A percentile compares a stretch with the other conserved stretches of the same genome.
phyloP scores from a whole-genome alignment of 2,329 filamentous ascomycete genomes.

The Calonectria pauciramosa region DNA sequence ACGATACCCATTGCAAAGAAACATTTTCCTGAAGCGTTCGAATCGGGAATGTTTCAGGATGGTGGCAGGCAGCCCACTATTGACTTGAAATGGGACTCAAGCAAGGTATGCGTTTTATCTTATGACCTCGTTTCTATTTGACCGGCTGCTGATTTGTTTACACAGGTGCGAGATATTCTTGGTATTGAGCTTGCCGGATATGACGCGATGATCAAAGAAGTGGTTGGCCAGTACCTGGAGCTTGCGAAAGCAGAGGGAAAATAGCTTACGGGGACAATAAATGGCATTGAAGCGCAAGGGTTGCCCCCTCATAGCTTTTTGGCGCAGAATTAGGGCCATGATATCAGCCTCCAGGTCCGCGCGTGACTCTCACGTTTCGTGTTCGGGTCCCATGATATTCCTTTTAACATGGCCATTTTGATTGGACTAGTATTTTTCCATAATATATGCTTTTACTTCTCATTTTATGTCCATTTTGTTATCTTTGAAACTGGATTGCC shows the following conservation, averaged over 20 bases:
- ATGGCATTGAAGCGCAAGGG: no score
- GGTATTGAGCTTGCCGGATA: constrained; percentile 1
- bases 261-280: neutral
- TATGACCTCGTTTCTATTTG: neutral
- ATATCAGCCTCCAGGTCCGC: neutral
- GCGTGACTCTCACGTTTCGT: neutral
- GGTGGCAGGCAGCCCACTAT: neutral
- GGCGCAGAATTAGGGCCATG: no score
- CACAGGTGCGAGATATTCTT: constrained; percentile 1
- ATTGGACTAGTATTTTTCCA: neutral
- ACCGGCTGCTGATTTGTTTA: neutral
- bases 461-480: neutral
- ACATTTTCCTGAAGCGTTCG: constrained; percentile 12
- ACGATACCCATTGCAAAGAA: constrained; percentile 16
- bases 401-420: neutral
- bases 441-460: neutral
- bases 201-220: constrained; percentile 12
- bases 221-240: constrained; percentile 10
- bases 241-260: neutral
- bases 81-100: neutral
- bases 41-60: constrained; percentile 9
- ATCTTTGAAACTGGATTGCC: neutral
- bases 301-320: no score
- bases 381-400: neutral
- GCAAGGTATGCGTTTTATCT: neutral